A percentile compares a stretch with the other conserved stretches of the same genome.
Conservation (phyloP, 805 yeast species). For the Priceomyces carsonii region DNA sequence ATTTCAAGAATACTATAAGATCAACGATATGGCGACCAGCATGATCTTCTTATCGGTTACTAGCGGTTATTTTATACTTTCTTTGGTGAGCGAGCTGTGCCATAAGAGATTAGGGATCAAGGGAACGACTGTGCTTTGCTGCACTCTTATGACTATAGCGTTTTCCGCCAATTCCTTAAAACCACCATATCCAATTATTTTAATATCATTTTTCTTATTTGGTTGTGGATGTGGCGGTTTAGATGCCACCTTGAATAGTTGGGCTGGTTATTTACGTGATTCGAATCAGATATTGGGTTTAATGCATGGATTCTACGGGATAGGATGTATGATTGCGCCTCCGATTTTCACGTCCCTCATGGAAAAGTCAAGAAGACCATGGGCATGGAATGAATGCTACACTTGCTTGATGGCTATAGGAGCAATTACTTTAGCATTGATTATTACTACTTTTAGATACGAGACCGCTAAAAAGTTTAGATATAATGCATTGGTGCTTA, state of each 20-base stretch:
- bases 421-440: slow-evolving; percentile 18
- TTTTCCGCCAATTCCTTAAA: slow-evolving; percentile 39
- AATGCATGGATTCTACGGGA: slow-evolving; percentile 53
- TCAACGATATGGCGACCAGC: slow-evolving; percentile 50
- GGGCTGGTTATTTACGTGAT: slow-evolving; percentile 48
- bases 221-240: slow-evolving; percentile 61
- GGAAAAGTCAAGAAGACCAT: slow-evolving; percentile 34
- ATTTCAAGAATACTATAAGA: slow-evolving; percentile 45
- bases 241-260: slow-evolving; percentile 57
- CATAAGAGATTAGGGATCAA: slow-evolving; percentile 49
- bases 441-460: slow-evolving; percentile 31
- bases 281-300: slow-evolving; percentile 52
- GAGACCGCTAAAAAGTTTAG: slow-evolving; percentile 49
- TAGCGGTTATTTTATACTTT: slow-evolving; percentile 55
- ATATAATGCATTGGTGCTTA: slow-evolving; percentile 21
- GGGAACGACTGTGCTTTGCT: slow-evolving; percentile 43
- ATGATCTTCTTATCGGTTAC: slow-evolving; percentile 53
- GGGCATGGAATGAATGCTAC: slow-evolving; percentile 52
- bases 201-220: slow-evolving; percentile 35
- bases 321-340: slow-evolving; percentile 56
- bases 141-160: slow-evolving; percentile 31
- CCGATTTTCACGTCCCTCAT: slow-evolving; percentile 43
- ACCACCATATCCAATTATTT: slow-evolving; percentile 45
- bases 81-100: slow-evolving; percentile 45
- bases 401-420: slow-evolving; percentile 32